phyloP scores from a whole-genome alignment of 768 basidiomycete genomes.

The Agrocybe praecox region DNA sequence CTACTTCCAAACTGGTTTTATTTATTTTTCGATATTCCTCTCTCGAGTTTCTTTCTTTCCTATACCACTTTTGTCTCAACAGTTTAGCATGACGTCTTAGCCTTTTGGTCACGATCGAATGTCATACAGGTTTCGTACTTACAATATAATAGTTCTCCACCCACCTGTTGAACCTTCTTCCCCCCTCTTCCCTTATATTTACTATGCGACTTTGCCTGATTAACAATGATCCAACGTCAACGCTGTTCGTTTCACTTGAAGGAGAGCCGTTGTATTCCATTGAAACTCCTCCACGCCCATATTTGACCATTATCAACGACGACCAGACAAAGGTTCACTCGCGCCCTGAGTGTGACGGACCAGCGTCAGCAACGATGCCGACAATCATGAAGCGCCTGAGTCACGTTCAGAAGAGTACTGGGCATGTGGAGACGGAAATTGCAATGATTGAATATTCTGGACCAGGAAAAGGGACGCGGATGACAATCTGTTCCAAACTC shows the following conservation, averaged over 20 bases:
- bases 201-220: slow-evolving; percentile 35
- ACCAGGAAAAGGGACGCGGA: slow-evolving; percentile 19
- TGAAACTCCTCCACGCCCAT: slow-evolving; percentile 23
- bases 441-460: slow-evolving; percentile 29
- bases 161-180: not conserved
- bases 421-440: slow-evolving; percentile 33
- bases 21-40: not conserved
- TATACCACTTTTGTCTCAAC: not conserved
- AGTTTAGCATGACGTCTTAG: not conserved
- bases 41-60: not conserved
- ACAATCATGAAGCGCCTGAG: slow-evolving; percentile 27
- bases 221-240: slow-evolving; percentile 40
- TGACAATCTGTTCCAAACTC: slow-evolving; percentile 22
- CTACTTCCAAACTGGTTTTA: too few species aligned
- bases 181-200: not conserved
- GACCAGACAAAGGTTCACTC: not conserved
- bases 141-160: not conserved
- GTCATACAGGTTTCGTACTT: not conserved
- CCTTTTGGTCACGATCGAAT: not conserved
- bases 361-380: slow-evolving; percentile 22
- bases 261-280: slow-evolving; percentile 35
- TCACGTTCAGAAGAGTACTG: slow-evolving; percentile 23
- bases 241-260: slow-evolving; percentile 33
- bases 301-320: not conserved
- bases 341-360: slow-evolving; percentile 2